Evolutionary conservation across 495 filamentous ascomycete species (phyloP).

Genomic region (Beverwykella pulmonaria): DNA sequence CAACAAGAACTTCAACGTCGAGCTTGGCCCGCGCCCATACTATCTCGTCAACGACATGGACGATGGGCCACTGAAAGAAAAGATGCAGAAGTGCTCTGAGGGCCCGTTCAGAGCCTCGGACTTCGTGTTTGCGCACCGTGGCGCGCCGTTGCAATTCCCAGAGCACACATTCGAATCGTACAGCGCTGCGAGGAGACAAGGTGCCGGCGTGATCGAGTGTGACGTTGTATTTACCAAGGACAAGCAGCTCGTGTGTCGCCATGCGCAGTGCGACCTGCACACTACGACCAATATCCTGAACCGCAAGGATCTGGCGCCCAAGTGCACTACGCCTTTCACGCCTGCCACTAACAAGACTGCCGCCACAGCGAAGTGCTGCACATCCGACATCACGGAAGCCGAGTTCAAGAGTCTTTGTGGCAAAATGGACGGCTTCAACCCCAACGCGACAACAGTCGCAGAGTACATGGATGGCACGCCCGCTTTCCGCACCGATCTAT

Average conservation of each 20-base stretch:
- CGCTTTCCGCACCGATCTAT: constrained; percentile 60
- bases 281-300: constrained; percentile 65
- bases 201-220: constrained; percentile 67
- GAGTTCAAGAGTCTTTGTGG: constrained; percentile 63
- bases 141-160: constrained; percentile 63
- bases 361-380: constrained; percentile 63
- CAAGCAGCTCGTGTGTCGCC: constrained; percentile 63
- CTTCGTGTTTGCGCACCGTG: constrained; percentile 62
- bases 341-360: constrained; percentile 46
- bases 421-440: constrained; percentile 64
- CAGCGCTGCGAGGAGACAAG: constrained; percentile 59
- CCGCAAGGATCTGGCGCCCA: constrained; percentile 57
- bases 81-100: constrained; percentile 58
- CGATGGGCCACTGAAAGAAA: constrained; percentile 57
- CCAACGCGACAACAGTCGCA: constrained; percentile 54
- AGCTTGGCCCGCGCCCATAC: constrained; percentile 61
- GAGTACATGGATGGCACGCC: constrained; percentile 59
- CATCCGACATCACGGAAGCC: constrained; percentile 61
- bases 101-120: constrained; percentile 47
- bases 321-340: constrained; percentile 63
- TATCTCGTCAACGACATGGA: constrained; percentile 64
- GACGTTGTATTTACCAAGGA: constrained; percentile 66
- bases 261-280: constrained; percentile 65
- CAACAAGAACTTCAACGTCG: constrained; percentile 39
- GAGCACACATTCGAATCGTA: constrained; percentile 59